Evolutionary conservation across 208 protist species (phyloP).

Genomic region (Crithidia thermophila): DNA sequence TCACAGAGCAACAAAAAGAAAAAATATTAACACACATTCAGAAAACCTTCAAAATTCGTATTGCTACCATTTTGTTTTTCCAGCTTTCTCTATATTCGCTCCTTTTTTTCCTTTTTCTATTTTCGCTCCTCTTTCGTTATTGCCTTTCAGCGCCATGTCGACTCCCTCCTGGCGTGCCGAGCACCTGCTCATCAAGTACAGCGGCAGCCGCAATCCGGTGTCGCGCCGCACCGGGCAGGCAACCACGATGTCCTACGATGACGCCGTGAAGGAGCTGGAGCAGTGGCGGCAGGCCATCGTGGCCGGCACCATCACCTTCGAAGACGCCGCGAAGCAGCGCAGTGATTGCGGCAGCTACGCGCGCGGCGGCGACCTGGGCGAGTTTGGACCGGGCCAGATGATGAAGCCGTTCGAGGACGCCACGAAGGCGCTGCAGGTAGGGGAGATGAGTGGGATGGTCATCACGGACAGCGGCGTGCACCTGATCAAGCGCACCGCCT

Average conservation of each 20-base stretch:
- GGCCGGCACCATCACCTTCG: conserved; percentile 75
- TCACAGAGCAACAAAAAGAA: no score
- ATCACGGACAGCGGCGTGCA: conserved; percentile 92
- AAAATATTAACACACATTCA: no score
- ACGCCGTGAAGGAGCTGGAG: conserved; percentile 76
- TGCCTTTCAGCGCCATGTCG: conserved; percentile 29
- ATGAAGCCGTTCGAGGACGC: conserved; percentile 95
- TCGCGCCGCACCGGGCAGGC: conserved; percentile 80
- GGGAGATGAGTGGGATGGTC: conserved; percentile 86
- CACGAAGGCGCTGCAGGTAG: conserved; percentile 73
- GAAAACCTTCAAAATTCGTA: neutral
- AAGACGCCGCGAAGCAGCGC: conserved; percentile 76
- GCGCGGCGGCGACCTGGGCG: conserved; percentile 84
- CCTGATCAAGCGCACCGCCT: conserved; percentile 91
- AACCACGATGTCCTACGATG: conserved; percentile 72
- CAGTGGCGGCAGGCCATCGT: conserved; percentile 72
- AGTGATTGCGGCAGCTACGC: conserved; percentile 91
- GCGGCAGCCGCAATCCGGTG: conserved; percentile 88
- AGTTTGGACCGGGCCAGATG: conserved; percentile 92
- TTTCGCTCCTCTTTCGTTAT: neutral
- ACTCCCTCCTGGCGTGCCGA: conserved; percentile 50
- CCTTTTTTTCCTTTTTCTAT: neutral
- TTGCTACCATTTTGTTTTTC: neutral
- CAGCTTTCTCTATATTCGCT: neutral
- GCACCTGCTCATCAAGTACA: conserved; percentile 93